Base-by-base conservation (phyloP, 345 rosid genomes). In the Geranium brycei region DNA sequence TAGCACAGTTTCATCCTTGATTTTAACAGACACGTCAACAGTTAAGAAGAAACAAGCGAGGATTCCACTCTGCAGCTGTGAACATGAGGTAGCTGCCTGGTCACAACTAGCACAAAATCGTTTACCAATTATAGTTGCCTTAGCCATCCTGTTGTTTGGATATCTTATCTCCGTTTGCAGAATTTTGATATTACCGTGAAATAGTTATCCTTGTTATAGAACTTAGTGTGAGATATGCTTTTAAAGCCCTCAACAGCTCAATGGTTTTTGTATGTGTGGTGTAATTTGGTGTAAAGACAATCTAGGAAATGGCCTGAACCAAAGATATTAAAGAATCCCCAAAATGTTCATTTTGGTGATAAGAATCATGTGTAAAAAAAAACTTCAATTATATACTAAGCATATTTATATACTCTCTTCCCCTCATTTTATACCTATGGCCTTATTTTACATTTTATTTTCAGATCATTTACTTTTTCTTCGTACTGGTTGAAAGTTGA, bases 51-150 rank as follows among this genome's bases (percentile, higher is more conserved):
- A 76, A 63, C 78, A 78, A 67, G 78, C 30, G 51, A 69, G 70
- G 69, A 69, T 69, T 63, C 71, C 65, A 12, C 31, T 28, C 57
- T 69, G 74, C 55, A 68, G 77, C 68, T 72, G 78, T 79, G 57
- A 78, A 31, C 57, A 69, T 74, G 74, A 89, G 99, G 99, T 93
- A 89, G 91, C 82, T 76, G 80, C 81, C 78, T 80, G 75, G 83
- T 66, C 86, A 83, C 78, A 31, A 73, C 70, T 73, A 40, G 76
- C 85, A 68, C 41, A 7, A 35, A 35, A 35, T 35, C 41, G 10
- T 35, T 65, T 75, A 63, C 77, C 75, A 56, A 17, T 85, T 35
- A 61, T 88, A 59, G 23, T 82, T 68, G 28, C 82, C 6, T 60
- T 84, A 64, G 74, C 61, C 7, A 4, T 77, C 69, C 41, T 35